Evolutionary conservation across 192 early-diverging fungal genomes (phyloP).

Genomic region (Chytriomyces hyalinus): DNA sequence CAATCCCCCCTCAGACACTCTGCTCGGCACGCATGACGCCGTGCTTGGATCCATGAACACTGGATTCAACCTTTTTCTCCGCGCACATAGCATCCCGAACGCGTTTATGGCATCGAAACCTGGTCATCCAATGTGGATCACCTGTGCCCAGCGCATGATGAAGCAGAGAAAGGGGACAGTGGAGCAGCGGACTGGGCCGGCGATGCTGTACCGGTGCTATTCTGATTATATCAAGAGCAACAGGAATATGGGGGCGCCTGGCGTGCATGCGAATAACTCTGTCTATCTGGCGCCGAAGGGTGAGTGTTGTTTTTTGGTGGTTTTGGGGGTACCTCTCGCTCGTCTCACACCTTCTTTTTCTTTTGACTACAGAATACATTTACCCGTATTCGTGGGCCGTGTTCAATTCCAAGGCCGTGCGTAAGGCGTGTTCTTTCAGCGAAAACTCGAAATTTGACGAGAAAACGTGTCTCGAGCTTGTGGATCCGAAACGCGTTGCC

Average conservation of each 20-base stretch:
- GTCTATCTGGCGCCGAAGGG: not conserved
- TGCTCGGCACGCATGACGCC: not conserved
- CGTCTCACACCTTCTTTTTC: not conserved
- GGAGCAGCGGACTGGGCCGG: slow-evolving; percentile 43
- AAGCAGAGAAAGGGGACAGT: not conserved
- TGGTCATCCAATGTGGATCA: slow-evolving; percentile 48
- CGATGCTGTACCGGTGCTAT: slow-evolving; percentile 26
- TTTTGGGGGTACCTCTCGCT: not conserved
- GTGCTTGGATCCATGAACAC: slow-evolving; percentile 20
- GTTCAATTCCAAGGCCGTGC: not conserved
- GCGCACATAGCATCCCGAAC: slow-evolving; percentile 44
- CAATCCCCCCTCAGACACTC: not conserved
- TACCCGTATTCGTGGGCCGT: slow-evolving; percentile 27
- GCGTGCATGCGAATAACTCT: no score
- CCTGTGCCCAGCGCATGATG: slow-evolving; percentile 28
- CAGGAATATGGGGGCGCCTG: not conserved
- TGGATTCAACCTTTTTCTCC: not conserved
- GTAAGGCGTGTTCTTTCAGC: not conserved
- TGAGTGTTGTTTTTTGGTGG: not conserved
- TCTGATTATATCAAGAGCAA: not conserved
- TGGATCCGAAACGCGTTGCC: slow-evolving; percentile 15
- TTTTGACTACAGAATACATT: not conserved
- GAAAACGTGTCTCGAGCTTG: slow-evolving; percentile 7
- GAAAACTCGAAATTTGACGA: not conserved
- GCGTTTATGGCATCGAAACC: slow-evolving; percentile 48